Conservation (phyloP, 2,329 filamentous ascomycete genomes). For the Sclerotinia borealis region DNA sequence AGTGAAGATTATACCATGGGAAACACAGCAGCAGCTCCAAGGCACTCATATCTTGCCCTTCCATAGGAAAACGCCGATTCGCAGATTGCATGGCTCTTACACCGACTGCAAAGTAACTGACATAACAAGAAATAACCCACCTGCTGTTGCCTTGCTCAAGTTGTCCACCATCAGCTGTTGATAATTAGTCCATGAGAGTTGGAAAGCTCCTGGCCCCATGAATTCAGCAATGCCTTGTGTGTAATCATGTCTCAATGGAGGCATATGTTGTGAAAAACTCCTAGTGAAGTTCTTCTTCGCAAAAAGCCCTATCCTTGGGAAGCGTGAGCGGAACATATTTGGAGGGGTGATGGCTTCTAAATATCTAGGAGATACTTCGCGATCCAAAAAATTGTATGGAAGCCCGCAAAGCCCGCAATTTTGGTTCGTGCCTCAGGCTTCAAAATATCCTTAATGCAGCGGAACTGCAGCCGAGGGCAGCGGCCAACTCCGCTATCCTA, state of each 20-base stretch:
- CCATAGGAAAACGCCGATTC: neutral
- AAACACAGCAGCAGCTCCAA: neutral
- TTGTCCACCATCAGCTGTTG: constrained; percentile 67
- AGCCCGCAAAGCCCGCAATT: neutral
- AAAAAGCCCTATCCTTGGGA: constrained; percentile 26
- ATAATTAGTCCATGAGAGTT: constrained; percentile 77
- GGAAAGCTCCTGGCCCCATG: constrained; percentile 62
- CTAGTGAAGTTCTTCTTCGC: neutral
- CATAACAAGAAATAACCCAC: constrained; percentile 42
- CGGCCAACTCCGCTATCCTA: constrained; percentile 11
- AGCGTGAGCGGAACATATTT: constrained; percentile 30
- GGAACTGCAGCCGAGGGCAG: neutral
- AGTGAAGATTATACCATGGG: neutral
- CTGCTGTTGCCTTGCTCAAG: constrained; percentile 67
- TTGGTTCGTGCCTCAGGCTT: neutral
- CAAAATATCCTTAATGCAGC: neutral
- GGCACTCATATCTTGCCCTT: neutral
- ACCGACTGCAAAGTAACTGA: neutral
- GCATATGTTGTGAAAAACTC: constrained; percentile 18
- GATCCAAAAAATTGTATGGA: constrained; percentile 12
- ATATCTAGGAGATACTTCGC: constrained; percentile 6
- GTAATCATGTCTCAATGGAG: constrained; percentile 43
- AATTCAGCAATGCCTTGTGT: constrained; percentile 58
- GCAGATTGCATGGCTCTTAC: neutral
- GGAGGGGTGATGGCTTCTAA: constrained; percentile 1